These are phyloP conservation scores for Leccinum pachyderme DNA, from an alignment of 1,284 basidiomycete genomes.

Conservation along the genomic window DNA sequence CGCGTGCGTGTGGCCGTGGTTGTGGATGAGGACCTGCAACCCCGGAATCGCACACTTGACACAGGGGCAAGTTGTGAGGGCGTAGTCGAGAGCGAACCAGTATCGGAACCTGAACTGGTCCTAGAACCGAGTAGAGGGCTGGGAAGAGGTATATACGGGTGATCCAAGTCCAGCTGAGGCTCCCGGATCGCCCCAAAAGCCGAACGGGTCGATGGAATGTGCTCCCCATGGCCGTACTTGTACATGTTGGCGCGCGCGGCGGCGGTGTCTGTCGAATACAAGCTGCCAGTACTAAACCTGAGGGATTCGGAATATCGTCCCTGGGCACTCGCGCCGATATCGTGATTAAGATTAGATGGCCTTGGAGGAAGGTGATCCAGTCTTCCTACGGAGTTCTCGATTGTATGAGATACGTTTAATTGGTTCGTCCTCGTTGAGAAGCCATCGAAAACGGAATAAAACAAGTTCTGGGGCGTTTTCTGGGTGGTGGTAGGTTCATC, in stretches of 20 bases:
- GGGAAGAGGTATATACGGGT: slow-evolving; percentile 9
- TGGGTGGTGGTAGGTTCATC: not conserved
- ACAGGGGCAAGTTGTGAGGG: slow-evolving; percentile 12
- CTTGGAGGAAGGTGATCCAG: not conserved
- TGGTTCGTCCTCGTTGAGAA: not conserved
- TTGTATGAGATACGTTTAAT: not conserved
- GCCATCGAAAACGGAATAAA: not conserved
- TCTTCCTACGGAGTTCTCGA: not conserved
- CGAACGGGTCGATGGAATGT: slow-evolving; percentile 27
- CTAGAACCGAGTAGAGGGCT: not conserved
- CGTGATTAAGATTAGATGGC: slow-evolving; percentile 10
- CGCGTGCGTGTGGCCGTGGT: slow-evolving; percentile 1
- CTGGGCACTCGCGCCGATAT: not conserved
- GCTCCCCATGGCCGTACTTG: slow-evolving; percentile 25
- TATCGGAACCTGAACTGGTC: not conserved
- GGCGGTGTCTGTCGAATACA: slow-evolving; percentile 29
- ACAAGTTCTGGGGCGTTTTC: not conserved
- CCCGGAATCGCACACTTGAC: slow-evolving; percentile 5
- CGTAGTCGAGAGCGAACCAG: slow-evolving; percentile 7
- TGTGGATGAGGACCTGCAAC: not conserved
- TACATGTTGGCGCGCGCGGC: slow-evolving; percentile 25
- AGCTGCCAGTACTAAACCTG: slow-evolving; percentile 19
- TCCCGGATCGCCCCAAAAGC: slow-evolving; percentile 15
- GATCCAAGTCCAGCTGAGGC: slow-evolving; percentile 17
- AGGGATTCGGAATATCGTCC: slow-evolving; percentile 5